Evolutionary conservation across 75 land plant genomes (phyloP), one percentile per base, ranked within the genome.

Genomic region (Pinus tabuliformis): DNA sequence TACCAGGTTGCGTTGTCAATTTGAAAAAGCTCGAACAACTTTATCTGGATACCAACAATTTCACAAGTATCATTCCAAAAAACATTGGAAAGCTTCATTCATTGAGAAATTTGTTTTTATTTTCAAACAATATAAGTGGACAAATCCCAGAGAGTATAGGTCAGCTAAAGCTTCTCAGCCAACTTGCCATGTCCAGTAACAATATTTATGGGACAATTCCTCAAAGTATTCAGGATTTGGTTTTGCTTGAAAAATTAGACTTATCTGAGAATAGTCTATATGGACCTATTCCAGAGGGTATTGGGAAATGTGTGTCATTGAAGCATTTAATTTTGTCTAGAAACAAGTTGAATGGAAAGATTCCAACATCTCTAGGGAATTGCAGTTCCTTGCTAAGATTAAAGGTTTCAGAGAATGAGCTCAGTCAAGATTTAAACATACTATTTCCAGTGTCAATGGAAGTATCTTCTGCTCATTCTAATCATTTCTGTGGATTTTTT

Each of bases 271-370:
- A 92, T 76, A 72, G 59, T 0, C 80, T 93, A 0, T 62, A 78
- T 3, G 95, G 95, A 15, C 70, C 86, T 1, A 74, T 93, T 21
- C 93, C 93, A 6, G 5, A 76, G 9, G 84, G 88, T 84, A 72
- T 90, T 33, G 80, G 82, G 0, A 74, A 81, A 21, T 90, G 90
- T 87, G 63, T 37, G 37, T 22, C 17, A 8, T 75, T 79, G 2
- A 39, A 26, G 9, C 59, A 86, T 18, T 61, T 90, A 1, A 59
- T 78, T 12, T 73, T 90, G 13, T 59, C 68, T 2, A 79, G 81
- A 68, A 90, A 90, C 74, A 16, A 14, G 5, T 82, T 90, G 71
- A 72, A 26, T 14, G 92, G 90, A 9, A 2, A 59, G 17, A 73
- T 90, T 15, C 90, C 86, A 2, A 58, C 75, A 28, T 85, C 80